Conservation (phyloP, 78 protist genomes). For the Creolimax fragrantissima region DNA sequence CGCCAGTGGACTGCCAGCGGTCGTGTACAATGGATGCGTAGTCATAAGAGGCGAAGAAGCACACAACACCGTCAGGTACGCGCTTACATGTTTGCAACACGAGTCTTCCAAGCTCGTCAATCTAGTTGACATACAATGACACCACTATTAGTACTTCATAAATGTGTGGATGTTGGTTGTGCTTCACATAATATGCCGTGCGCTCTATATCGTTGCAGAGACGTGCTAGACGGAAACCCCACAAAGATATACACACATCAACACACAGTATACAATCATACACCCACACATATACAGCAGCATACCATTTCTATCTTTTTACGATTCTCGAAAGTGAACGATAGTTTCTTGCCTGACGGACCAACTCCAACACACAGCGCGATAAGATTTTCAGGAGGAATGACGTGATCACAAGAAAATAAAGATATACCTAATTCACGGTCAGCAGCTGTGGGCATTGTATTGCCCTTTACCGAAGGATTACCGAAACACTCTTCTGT, state of each 20-base stretch:
- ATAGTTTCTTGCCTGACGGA: slow-evolving; percentile 6
- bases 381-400: slow-evolving; percentile 34
- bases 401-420: slow-evolving; percentile 59
- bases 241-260: too few species aligned
- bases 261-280: too few species aligned
- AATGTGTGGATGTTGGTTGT: too few species aligned
- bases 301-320: background rate
- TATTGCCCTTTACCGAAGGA: too few species aligned
- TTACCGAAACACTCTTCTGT: too few species aligned
- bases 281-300: background rate
- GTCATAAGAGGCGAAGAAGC: slow-evolving; percentile 61
- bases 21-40: background rate
- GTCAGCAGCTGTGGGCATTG: too few species aligned
- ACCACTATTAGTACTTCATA: too few species aligned
- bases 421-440: background rate
- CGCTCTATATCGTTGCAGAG: too few species aligned
- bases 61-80: slow-evolving; percentile 66
- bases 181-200: too few species aligned
- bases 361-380: slow-evolving; percentile 31
- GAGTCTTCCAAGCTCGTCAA: slow-evolving; percentile 15
- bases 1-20: background rate
- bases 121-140: background rate
- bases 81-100: background rate
- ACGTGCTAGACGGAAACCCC: too few species aligned
- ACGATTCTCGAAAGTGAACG: slow-evolving; percentile 33